Percentiles rank a stretch among this genome's conserved stretches.
Evolutionary conservation across 768 basidiomycete species (phyloP).

Genomic region (Mycena crocata): DNA sequence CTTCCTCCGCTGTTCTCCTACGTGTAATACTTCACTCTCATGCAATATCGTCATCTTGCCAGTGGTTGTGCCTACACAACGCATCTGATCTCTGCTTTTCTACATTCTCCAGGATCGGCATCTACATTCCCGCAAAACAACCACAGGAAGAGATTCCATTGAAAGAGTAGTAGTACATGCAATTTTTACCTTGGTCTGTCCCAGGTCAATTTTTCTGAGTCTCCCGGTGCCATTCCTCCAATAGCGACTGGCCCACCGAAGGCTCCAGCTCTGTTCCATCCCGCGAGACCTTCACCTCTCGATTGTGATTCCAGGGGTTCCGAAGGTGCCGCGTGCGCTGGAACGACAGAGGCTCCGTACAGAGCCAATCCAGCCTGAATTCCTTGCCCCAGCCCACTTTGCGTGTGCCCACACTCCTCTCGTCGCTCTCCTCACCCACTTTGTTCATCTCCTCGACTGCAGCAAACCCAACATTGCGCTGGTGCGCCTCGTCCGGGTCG

Average conservation of each 20-base stretch:
- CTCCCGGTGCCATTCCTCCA: constrained; percentile 89
- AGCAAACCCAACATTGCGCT: constrained; percentile 17
- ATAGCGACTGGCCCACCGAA: constrained; percentile 68
- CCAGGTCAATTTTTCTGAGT: too few species aligned
- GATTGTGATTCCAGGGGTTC: constrained; percentile 93
- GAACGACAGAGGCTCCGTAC: constrained; percentile 78
- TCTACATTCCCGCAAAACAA: too few species aligned
- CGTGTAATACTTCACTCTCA: too few species aligned
- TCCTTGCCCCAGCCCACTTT: constrained; percentile 73
- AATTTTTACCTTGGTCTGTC: too few species aligned
- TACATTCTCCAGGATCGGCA: too few species aligned
- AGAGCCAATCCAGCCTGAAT: constrained; percentile 88
- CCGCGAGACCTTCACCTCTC: constrained; percentile 82
- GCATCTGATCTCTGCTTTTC: too few species aligned
- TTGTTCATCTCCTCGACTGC: neutral
- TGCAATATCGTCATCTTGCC: too few species aligned
- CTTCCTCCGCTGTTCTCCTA: too few species aligned
- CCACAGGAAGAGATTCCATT: too few species aligned
- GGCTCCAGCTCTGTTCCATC: constrained; percentile 96
- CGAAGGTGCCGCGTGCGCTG: constrained; percentile 79
- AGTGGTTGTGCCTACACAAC: too few species aligned
- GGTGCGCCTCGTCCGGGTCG: constrained; percentile 46
- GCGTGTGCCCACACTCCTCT: constrained; percentile 31
- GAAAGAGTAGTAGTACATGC: too few species aligned
- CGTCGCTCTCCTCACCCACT: neutral